Base-by-base conservation (phyloP, 805 yeast species). In the Barnettozyma botsteinii region DNA sequence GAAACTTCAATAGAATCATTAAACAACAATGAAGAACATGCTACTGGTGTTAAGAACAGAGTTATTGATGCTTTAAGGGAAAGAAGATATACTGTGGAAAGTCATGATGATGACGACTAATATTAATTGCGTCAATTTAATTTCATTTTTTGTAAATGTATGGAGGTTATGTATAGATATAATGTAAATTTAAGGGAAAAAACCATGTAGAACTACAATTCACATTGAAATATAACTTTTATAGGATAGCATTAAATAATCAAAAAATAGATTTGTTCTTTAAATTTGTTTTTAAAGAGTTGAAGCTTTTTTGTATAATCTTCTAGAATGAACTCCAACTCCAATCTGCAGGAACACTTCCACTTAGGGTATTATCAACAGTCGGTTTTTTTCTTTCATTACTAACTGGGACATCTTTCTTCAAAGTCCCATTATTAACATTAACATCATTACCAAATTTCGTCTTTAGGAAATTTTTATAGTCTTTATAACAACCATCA, bases 281-380 rank as follows among this genome's bases (percentile, higher is more conserved):
- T n/a, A n/a, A n/a, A n/a, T n/a, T n/a, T n/a, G n/a, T n/a, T n/a
- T n/a, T n/a, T n/a, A n/a, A n/a, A n/a, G n/a, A n/a, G n/a, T n/a
- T n/a, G n/a, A 22, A 22, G 24, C 24, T 22, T 22, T 22, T 10
- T 22, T 22, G 9, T 22, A 7, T 22, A 22, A 7, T 22, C 24
- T 22, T 10, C 14, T 63, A 81, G 51, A 81, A 81, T 15, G 86
- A 79, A 46, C 84, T 77, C 89, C 89, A 81, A 51, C 76, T 77
- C 88, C 88, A 81, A 56, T 81, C 84, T 14, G 81, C 85, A 12
- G 87, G 87, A 9, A 81, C 46, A 14, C 18, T 36, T 3, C 32
- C 40, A 12, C 42, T 34, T 19, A 24, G 21, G 7, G 25, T n/a
- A 31, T 65, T 64, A 2, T 73, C 75, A 1, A 61, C 46, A 3